Conservation (phyloP, 257 asterid species). For the Solanum arcanum region DNA sequence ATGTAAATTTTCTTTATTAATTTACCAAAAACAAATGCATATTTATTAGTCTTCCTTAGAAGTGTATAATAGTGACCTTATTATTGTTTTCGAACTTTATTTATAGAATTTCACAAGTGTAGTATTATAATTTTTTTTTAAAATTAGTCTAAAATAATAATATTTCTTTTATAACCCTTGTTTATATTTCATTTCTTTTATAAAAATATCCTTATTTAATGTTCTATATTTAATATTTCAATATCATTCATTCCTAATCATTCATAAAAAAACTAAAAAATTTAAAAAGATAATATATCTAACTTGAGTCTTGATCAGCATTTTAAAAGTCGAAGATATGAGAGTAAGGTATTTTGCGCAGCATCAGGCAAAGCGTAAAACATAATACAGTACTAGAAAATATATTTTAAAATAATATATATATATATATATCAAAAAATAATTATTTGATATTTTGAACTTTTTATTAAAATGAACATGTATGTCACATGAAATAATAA, state of each 20-base stretch:
- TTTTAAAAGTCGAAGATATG: background rate
- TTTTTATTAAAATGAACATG: background rate
- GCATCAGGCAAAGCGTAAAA: background rate
- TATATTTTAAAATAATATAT: background rate
- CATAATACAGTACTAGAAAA: no score
- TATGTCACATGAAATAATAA: background rate
- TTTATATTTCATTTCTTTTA: no score
- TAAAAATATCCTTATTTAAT: no score
- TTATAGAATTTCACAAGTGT: background rate
- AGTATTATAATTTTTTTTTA: no score
- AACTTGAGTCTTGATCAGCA: background rate
- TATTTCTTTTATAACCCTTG: no score
- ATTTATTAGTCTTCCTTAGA: background rate
- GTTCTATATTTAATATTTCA: no score
- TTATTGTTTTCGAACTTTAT: background rate
- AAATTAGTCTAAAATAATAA: no score
- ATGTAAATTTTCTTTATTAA: no score
- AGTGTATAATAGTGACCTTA: background rate
- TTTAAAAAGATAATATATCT: background rate
- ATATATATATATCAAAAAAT: no score
- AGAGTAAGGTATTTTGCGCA: background rate
- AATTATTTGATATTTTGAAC: no score
- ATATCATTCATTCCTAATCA: no score
- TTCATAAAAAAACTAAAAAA: no score
- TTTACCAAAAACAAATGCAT: background rate